Conservation (phyloP, 176 grass and related monocot genomes). For the Canna indica region DNA sequence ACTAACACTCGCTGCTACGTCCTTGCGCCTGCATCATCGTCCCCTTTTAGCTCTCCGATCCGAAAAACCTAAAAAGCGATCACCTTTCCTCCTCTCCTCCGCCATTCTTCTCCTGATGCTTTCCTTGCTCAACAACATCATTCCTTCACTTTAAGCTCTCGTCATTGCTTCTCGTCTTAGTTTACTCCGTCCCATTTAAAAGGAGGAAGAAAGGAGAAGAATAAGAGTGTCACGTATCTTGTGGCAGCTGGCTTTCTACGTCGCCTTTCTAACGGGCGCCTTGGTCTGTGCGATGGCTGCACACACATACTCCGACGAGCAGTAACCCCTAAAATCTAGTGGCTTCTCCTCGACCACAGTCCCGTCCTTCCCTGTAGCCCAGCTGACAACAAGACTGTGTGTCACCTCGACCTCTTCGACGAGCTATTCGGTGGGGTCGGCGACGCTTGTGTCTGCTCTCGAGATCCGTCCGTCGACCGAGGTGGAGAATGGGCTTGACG, state of each 20-base stretch:
- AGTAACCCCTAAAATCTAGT: constrained; percentile 10
- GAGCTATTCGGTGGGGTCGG: constrained; percentile 98
- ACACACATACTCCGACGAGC: constrained; percentile 26
- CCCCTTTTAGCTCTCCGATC: no score
- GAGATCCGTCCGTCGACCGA: constrained; percentile 37
- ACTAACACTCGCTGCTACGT: no score
- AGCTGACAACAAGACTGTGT: constrained; percentile 19
- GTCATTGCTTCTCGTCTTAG: no score
- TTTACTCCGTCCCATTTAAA: not conserved
- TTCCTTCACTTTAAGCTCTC: no score
- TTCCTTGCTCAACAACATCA: not conserved
- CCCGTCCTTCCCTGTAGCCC: constrained; percentile 38
- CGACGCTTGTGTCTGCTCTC: constrained; percentile 75
- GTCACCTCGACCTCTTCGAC: constrained; percentile 80
- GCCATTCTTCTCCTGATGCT: no score
- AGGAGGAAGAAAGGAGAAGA: not conserved
- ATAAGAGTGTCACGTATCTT: not conserved
- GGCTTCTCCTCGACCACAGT: constrained; percentile 26
- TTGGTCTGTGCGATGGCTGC: constrained; percentile 18
- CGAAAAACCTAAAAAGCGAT: no score
- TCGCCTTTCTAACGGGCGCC: constrained; percentile 28
- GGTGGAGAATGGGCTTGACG: constrained; percentile 7
- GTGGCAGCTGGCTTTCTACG: not conserved
- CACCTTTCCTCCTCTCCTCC: no score
- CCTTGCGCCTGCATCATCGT: no score